A percentile compares a stretch with the other conserved stretches of the same genome.
Evolutionary conservation across 2,329 filamentous ascomycete species (phyloP).

Genomic region (Monosporascus ibericus): DNA sequence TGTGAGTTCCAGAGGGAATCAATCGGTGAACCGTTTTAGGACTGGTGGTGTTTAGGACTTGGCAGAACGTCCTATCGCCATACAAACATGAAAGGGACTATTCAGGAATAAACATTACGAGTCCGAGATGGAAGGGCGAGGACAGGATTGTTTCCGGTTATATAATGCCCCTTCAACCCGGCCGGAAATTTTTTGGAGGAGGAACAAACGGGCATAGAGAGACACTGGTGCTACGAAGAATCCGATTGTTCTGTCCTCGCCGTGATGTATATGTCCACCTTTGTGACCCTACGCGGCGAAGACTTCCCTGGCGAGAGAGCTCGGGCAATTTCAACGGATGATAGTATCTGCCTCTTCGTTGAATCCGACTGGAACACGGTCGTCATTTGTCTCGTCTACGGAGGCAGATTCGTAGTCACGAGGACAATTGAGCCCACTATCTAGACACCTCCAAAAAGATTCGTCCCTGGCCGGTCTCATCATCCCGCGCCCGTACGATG

Average conservation of each 20-base stretch:
- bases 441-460: no score
- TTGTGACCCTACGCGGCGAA: conserved; percentile 18
- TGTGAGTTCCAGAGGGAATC: background rate
- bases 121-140: background rate
- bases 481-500: background rate
- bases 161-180: background rate
- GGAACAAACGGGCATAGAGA: no score
- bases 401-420: background rate
- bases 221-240: background rate
- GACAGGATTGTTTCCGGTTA: background rate
- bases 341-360: background rate
- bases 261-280: conserved; percentile 2
- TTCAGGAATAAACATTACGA: background rate
- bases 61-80: background rate
- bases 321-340: background rate
- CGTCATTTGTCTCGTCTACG: background rate
- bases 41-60: background rate
- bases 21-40: background rate
- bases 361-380: background rate
- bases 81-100: background rate
- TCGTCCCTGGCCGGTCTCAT: background rate
- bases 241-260: background rate
- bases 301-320: conserved; percentile 13
- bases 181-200: no score
- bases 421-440: background rate